Evolutionary conservation across 225 moss, liverwort and hornwort genomes (phyloP).

Genomic region (Polytrichum commune): DNA sequence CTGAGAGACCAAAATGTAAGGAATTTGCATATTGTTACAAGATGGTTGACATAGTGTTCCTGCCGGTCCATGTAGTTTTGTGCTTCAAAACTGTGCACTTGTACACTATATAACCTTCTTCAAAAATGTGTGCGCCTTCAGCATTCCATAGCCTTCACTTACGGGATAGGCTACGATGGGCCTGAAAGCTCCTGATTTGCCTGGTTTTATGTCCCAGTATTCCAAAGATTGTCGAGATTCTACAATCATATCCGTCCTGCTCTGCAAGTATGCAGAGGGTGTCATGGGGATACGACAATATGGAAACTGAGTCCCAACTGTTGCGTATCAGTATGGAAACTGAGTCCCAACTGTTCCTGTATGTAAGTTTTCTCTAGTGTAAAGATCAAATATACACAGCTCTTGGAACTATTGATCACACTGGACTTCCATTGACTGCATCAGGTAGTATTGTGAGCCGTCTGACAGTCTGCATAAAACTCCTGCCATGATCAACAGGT

Average conservation of each 20-base stretch:
- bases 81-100: neutral
- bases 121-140: neutral
- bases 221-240: too few relatives aligned
- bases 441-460: constrained; percentile 43
- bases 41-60: too few relatives aligned
- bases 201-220: neutral
- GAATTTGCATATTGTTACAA: too few relatives aligned
- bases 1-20: too few relatives aligned
- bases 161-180: neutral
- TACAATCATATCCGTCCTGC: neutral
- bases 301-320: neutral
- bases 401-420: constrained; percentile 57
- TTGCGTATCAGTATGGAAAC: neutral
- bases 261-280: neutral
- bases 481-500: constrained; percentile 26
- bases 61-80: too few relatives aligned
- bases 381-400: neutral
- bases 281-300: neutral
- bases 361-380: neutral
- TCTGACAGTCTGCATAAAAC: constrained; percentile 50
- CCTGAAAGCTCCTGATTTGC: neutral
- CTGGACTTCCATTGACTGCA: constrained; percentile 40
- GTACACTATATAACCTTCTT: neutral
- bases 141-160: neutral
- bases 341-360: neutral